Evolutionary conservation across 495 filamentous ascomycete species (phyloP).

Genomic region (Parmelia sp.): DNA sequence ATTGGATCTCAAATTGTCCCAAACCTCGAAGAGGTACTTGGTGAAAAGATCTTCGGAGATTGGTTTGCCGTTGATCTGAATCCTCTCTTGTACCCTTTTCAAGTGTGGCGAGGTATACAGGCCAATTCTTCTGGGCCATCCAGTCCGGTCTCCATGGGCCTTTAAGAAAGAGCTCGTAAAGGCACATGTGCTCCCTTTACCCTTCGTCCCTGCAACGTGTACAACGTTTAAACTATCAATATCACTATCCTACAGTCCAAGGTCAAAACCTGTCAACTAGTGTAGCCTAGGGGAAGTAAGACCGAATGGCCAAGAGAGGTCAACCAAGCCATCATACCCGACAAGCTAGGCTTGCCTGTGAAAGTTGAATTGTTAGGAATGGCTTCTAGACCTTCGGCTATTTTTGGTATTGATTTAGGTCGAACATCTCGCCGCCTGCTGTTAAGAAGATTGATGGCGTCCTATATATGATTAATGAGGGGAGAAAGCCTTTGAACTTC

Average conservation of each 20-base stretch:
- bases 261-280: too few species aligned
- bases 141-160: constrained; percentile 30
- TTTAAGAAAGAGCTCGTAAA: constrained; percentile 39
- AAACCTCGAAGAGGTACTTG: constrained; percentile 60
- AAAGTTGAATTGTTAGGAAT: too few species aligned
- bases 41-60: constrained; percentile 50
- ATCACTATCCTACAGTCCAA: not conserved
- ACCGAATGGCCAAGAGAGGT: too few species aligned
- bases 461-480: too few species aligned
- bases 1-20: constrained; percentile 46
- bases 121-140: constrained; percentile 44
- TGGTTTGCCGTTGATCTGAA: constrained; percentile 50
- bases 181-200: constrained; percentile 48
- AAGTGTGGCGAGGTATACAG: constrained; percentile 66
- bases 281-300: too few species aligned
- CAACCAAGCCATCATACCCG: too few species aligned
- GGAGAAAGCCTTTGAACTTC: too few species aligned
- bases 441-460: too few species aligned
- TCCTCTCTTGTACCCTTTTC: constrained; percentile 55
- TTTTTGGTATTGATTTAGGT: too few species aligned
- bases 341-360: too few species aligned
- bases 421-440: too few species aligned
- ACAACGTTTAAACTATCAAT: constrained; percentile 34
- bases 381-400: too few species aligned
- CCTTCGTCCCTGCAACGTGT: constrained; percentile 47